These are phyloP conservation scores for Styphnolobium japonicum DNA, from an alignment of 306 rosid species.

Conservation along the genomic window DNA sequence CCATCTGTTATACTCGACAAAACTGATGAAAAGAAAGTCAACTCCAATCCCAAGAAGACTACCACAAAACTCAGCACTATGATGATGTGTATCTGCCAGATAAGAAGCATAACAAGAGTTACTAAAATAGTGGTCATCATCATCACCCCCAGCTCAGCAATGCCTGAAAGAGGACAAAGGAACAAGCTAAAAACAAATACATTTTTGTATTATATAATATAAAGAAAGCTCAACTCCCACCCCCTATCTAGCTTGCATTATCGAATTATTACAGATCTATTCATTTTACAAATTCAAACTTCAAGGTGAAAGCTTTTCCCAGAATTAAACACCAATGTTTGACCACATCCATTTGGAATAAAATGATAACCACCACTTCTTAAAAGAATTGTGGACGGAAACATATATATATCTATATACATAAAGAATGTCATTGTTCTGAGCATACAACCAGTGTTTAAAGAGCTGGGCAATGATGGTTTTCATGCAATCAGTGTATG, in stretches of 20 bases:
- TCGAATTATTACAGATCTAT: neutral
- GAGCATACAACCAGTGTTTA: neutral
- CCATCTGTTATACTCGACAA: conserved; percentile 85
- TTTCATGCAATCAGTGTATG: neutral
- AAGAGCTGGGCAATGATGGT: neutral
- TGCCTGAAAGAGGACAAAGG: conserved; percentile 54
- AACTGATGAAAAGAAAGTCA: conserved; percentile 90
- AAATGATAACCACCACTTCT: neutral
- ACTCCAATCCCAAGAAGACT: conserved; percentile 82
- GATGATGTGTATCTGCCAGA: conserved; percentile 87
- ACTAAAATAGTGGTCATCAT: conserved; percentile 93
- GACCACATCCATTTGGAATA: neutral
- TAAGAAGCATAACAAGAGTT: conserved; percentile 95
- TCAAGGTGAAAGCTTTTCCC: conserved; percentile 13
- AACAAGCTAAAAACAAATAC: conserved; percentile 28
- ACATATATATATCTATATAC: neutral
- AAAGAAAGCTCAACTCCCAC: neutral
- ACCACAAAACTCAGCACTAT: conserved; percentile 62
- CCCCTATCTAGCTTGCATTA: neutral
- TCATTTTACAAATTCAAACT: conserved; percentile 8
- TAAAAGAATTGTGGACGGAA: neutral
- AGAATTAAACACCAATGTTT: neutral
- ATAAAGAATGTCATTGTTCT: neutral
- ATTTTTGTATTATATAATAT: neutral
- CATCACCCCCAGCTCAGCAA: conserved; percentile 98